Conservation (phyloP, 129 eudicot genomes). For the Cynara cardunculus region DNA sequence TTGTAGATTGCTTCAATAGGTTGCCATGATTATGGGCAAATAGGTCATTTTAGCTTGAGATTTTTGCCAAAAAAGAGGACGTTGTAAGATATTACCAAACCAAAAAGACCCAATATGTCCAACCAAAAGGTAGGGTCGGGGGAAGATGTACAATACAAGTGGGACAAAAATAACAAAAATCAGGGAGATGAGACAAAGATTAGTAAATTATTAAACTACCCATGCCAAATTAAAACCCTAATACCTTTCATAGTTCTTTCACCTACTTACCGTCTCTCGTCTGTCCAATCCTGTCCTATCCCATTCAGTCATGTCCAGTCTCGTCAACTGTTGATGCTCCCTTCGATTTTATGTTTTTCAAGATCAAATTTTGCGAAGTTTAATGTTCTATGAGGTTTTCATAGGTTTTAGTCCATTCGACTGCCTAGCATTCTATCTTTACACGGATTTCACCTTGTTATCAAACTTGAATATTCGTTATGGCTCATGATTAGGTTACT, state of each 20-base stretch:
- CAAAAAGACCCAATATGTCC: not conserved
- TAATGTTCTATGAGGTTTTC: conserved; percentile 1
- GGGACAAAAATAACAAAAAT: not conserved
- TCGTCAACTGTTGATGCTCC: not conserved
- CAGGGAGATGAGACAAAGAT: not conserved
- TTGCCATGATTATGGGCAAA: not conserved
- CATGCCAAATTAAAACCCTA: not conserved
- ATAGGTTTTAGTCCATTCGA: not conserved
- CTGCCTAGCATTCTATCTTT: not conserved
- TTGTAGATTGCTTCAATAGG: not conserved
- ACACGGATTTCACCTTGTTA: not conserved
- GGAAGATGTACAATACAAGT: no score
- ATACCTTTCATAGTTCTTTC: not conserved
- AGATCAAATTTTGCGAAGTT: not conserved
- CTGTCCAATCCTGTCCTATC: no score
- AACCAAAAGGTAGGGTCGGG: no score
- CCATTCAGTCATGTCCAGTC: not conserved
- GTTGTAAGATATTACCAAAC: not conserved
- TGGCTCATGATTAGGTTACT: conserved; percentile 46
- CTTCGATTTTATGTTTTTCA: not conserved
- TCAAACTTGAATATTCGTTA: not conserved
- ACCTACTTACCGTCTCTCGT: no score
- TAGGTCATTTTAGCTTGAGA: not conserved
- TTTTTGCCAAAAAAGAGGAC: not conserved
- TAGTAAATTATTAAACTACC: not conserved